Evolutionary conservation across 1,284 basidiomycete genomes (phyloP).

Genomic region (Ceratobasidium sp.): DNA sequence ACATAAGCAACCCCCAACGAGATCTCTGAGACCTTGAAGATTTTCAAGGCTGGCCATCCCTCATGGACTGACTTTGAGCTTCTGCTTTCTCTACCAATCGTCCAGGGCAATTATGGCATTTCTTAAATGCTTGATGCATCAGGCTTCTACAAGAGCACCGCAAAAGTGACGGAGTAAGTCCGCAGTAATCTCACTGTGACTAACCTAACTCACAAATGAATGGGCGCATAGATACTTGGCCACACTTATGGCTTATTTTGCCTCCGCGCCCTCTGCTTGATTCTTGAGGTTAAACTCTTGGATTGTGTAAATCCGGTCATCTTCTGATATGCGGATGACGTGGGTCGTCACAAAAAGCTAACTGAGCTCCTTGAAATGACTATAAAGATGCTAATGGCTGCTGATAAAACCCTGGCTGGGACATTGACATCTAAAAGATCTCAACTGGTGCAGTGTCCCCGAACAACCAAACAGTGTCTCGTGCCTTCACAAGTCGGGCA

Average conservation of each 20-base stretch:
- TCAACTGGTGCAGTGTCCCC: background rate
- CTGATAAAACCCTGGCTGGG: background rate
- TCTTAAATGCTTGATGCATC: background rate
- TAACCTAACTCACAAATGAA: background rate
- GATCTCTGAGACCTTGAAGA: background rate
- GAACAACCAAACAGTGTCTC: background rate
- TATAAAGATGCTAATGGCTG: background rate
- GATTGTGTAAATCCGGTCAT: background rate
- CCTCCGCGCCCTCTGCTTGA: background rate
- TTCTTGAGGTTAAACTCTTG: background rate
- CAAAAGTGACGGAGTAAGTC: background rate
- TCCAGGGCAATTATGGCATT: background rate
- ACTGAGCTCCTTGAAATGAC: background rate
- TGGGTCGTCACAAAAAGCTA: background rate
- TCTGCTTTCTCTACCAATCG: background rate
- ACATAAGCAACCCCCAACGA: background rate
- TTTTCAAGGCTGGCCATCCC: background rate
- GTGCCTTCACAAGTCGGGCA: background rate
- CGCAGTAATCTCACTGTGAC: background rate
- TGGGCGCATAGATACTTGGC: background rate
- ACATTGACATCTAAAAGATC: background rate
- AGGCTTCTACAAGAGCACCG: background rate
- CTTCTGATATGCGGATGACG: background rate
- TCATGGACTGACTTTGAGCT: background rate
- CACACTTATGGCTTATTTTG: background rate